Conservation (phyloP, 768 basidiomycete genomes). For the Saitozyma sp. region DNA sequence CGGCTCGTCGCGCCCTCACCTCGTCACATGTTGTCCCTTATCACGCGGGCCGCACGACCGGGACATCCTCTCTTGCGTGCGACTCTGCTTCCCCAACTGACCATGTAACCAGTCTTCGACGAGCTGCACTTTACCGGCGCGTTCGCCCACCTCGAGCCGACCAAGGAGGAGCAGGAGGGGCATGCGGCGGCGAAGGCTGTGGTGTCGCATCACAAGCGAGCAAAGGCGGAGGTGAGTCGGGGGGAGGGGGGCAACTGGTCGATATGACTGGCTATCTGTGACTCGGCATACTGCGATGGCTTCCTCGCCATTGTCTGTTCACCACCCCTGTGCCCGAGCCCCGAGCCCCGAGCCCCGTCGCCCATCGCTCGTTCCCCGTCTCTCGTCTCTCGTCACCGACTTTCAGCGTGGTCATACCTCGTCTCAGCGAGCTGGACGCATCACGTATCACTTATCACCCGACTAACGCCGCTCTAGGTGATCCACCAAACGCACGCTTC, state of each 20-base stretch:
- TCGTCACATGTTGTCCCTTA: conserved; percentile 18
- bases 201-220: conserved; percentile 57
- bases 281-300: no score
- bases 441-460: no score
- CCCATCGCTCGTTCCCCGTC: no score
- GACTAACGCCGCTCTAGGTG: conserved; percentile 55
- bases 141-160: conserved; percentile 55
- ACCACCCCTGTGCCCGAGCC: no score
- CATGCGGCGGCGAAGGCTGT: conserved; percentile 37
- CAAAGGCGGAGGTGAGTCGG: conserved; percentile 65
- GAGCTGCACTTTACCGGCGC: conserved; percentile 69
- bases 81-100: neutral
- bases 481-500: conserved; percentile 65
- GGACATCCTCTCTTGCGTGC: conserved; percentile 46
- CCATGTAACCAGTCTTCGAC: conserved; percentile 41
- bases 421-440: no score
- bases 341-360: no score
- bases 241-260: no score
- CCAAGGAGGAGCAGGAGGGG: conserved; percentile 55
- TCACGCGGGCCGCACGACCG: conserved; percentile 56
- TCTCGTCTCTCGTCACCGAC: no score
- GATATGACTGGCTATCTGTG: no score
- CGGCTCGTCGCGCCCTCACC: neutral
- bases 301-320: no score
- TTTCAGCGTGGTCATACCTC: no score